Base-by-base conservation (phyloP, 2,329 filamentous ascomycete species). In the Hymenoscyphus albidus region DNA sequence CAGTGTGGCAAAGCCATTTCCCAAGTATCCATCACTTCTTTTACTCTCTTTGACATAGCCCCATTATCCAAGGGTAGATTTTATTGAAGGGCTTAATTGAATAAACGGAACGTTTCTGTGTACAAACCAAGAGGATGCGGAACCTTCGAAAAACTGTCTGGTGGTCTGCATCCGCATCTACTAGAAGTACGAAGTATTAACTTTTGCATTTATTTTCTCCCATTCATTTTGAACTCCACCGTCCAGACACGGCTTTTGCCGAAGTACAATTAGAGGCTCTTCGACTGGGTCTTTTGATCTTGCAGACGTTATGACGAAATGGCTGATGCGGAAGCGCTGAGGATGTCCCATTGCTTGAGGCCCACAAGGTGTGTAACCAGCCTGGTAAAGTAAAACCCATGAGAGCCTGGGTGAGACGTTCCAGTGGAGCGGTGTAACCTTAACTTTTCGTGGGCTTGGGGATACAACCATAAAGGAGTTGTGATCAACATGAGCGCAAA, bases 381-480 rank as follows among this genome's bases (percentile, higher is more conserved):
- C 18, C 18, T 54, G 48, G 18, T 54, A 10, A 54, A 54, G 18
- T 54, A 18, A 54, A 54, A 22, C 10, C 18, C 48, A 18, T 54
- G 48, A 22, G 48, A 54, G 31, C 18, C 35, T 35, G 35, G 22
- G 18, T 27, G 48, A 27, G 18, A 54, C 18, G 18, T 51, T 22
- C 44, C 44, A 18, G 48, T 27, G 48, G 48, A 27, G 22, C 10
- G 18, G 48, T 54, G 48, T 27, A 54, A 54, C 48, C 48, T 54
- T 54, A 27, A 54, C 9, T 54, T 54, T 27, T 54, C 48, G 48
- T 54, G 48, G 48, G 48, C 48, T 54, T 54, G 48, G 48, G 48
- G 22, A 54, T 54, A 54, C 48, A 54, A 27, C 48, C 48, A 54
- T 54, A 54, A 54, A 54, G n/a, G 22, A 54, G 48, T 22, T 54